A percentile compares a stretch with the other conserved stretches of the same genome.
Conservation (phyloP, 306 rosid genomes). For the Acacia melanoxylon region DNA sequence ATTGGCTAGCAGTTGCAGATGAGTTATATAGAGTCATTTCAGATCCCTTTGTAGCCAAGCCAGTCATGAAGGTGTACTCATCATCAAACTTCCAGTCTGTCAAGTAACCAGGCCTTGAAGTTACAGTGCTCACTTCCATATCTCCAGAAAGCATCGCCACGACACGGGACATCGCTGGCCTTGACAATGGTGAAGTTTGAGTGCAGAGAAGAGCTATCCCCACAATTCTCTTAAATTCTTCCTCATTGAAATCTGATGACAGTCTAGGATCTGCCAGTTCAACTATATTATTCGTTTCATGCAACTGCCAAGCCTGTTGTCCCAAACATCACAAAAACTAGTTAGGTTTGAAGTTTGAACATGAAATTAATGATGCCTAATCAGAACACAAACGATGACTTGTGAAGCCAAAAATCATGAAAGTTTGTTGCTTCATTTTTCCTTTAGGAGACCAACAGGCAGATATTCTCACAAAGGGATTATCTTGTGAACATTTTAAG, state of each 20-base stretch:
- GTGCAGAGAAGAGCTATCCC: conserved; percentile 63
- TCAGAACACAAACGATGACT: no score
- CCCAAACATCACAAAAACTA: conserved; percentile 22
- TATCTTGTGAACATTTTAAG: no score
- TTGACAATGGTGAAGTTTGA: conserved; percentile 55
- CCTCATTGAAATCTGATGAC: conserved; percentile 41
- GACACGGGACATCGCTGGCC: conserved; percentile 73
- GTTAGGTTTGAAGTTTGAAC: not conserved
- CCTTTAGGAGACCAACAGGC: no score
- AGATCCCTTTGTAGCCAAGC: conserved; percentile 29
- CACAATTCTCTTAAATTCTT: conserved; percentile 50
- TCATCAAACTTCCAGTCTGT: conserved; percentile 68
- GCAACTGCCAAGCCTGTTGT: conserved; percentile 69
- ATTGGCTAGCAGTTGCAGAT: not conserved
- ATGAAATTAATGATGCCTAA: no score
- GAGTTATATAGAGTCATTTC: conserved; percentile 32
- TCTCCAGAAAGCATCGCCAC: conserved; percentile 80
- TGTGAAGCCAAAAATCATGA: no score
- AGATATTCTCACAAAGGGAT: no score
- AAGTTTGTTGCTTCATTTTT: no score
- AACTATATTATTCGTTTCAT: conserved; percentile 39
- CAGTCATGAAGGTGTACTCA: conserved; percentile 22
- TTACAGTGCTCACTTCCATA: conserved; percentile 49
- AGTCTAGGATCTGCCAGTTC: conserved; percentile 54
- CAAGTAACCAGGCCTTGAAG: conserved; percentile 67